These are phyloP conservation scores for Lactarius vividus DNA, from an alignment of 768 basidiomycete genomes.

Conservation along the genomic window DNA sequence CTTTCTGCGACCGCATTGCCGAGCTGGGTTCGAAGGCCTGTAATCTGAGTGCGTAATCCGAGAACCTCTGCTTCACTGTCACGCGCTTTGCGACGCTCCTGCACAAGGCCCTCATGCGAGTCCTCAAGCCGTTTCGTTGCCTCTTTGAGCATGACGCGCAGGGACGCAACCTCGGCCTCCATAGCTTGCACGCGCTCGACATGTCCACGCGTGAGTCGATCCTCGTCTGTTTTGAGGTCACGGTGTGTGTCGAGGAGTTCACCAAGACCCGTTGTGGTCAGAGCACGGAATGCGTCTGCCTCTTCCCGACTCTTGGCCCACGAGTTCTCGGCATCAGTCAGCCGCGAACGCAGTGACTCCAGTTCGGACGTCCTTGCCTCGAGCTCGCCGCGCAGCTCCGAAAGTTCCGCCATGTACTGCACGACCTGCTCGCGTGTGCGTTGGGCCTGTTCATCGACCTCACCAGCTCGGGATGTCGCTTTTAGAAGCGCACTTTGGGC, in stretches of 20 bases:
- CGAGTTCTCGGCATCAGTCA: slow-evolving; percentile 82
- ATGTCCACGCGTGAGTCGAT: slow-evolving; percentile 69
- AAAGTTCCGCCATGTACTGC: slow-evolving; percentile 71
- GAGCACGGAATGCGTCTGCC: slow-evolving; percentile 82
- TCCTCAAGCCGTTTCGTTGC: slow-evolving; percentile 69
- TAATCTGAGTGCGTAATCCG: slow-evolving; percentile 66
- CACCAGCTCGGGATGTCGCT: slow-evolving; percentile 72
- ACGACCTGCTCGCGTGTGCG: slow-evolving; percentile 66
- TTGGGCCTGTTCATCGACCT: slow-evolving; percentile 72
- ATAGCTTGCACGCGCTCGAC: slow-evolving; percentile 79
- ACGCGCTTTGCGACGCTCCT: slow-evolving; percentile 63
- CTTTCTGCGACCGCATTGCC: slow-evolving; percentile 65
- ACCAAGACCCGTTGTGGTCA: slow-evolving; percentile 84
- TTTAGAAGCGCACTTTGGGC: slow-evolving; percentile 73
- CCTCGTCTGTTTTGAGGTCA: slow-evolving; percentile 81
- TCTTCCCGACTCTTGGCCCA: slow-evolving; percentile 93
- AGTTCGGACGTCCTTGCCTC: slow-evolving; percentile 73
- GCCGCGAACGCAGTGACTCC: slow-evolving; percentile 60
- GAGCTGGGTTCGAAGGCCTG: slow-evolving; percentile 70
- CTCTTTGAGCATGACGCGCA: slow-evolving; percentile 81
- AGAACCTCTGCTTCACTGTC: slow-evolving; percentile 66
- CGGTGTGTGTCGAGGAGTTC: slow-evolving; percentile 86
- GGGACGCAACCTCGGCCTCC: slow-evolving; percentile 69
- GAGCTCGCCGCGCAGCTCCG: slow-evolving; percentile 77
- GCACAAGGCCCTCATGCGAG: slow-evolving; percentile 56